Evolutionary conservation across 2,329 filamentous ascomycete species (phyloP), one percentile per base, ranked within the genome.

Genomic region (Ophiostoma himal-ulmi): DNA sequence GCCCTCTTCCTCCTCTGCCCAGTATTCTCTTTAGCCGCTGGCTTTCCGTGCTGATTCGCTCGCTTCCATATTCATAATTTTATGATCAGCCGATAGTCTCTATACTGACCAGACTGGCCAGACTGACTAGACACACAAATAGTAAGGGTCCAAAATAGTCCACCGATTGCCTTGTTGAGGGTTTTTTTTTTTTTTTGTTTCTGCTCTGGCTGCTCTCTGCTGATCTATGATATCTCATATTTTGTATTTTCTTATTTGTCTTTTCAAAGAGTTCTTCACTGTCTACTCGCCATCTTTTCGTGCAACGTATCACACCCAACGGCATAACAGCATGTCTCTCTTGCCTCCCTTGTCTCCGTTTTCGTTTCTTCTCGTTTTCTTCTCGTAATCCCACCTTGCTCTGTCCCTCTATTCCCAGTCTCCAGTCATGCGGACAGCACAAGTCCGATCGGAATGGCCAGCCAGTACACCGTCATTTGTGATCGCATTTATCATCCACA

Each of bases 151-250:
- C 57, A 34, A 3, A 62, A 13, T 34, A 30, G 13, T 30, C 30
- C 30, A 62, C 57, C 57, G 57, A 62, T 62, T 62, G 57, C 57
- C 57, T 62, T 62, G 57, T 62, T 62, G 57, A 36, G 57, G 57
- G 57, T 11, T 36, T 62, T 62, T 10, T 57, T 5, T 52, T 6
- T 54, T 54, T n/a, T 57, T 8, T 11, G 52, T n/a, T 10, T 20
- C 26, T 57, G 52, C 20, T 30, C 30, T 3, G 48, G 54, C 22
- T 34, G 11, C 22, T 60, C 8, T 57, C 13, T 57, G 52, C 22
- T 57, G 22, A 57, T 57, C 52, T 57, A 26, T 57, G 52, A 57
- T 57, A 57, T 26, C 52, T 57, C 52, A 57, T 57, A 57, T 26
- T 57, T 17, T 13, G 8, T n/a, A 11, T 26, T 22, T 8, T 44